Evolutionary conservation across 306 rosid species (phyloP), one percentile per base, ranked within the genome.

Genomic region (Gillenia trifoliata): DNA sequence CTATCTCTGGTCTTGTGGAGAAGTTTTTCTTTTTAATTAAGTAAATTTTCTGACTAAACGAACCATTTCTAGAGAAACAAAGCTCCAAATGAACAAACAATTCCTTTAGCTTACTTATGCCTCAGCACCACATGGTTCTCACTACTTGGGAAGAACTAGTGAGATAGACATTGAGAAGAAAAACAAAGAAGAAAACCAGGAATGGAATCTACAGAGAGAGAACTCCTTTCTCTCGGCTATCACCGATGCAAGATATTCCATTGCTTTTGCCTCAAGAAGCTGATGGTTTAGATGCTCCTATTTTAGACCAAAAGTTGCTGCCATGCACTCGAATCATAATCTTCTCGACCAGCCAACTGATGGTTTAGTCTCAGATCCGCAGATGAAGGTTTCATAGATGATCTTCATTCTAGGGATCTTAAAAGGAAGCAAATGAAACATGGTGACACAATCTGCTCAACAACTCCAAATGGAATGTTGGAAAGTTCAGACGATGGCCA

Each of bases 101-200:
- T 85, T 68, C 88, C 88, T n/a, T n/a, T n/a, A n/a, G 15, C 71
- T n/a, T 85, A 17, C 84, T 85, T 45, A 79, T 85, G 86, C 88
- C 88, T 59, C 86, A 82, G 30, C 86, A 85, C 70, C 80, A 85
- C 77, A 82, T 82, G 84, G 88, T 82, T 70, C 67, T 85, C 88
- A 79, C 72, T 85, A 85, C 80, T 56, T 82, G 84, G 84, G 86
- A 82, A 85, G 57, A 79, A 79, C 80, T 50, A 76, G 61, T 6
- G 81, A 75, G 45, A 75, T 23, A 38, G 63, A 75, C 79, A 41
- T 85, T 11, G 64, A 76, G 66, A 76, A 23, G 50, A 65, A 54
- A 7, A 75, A n/a, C 47, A n/a, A 45, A 23, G 78, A 74, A 66
- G 82, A 73, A 54, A 70, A 68, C 45, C 77, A 55, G 16, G n/a